A percentile compares a stretch with the other conserved stretches of the same genome.
Evolutionary conservation across 2,329 filamentous ascomycete genomes (phyloP).

Genomic region (Chrysoporthe cubensis): DNA sequence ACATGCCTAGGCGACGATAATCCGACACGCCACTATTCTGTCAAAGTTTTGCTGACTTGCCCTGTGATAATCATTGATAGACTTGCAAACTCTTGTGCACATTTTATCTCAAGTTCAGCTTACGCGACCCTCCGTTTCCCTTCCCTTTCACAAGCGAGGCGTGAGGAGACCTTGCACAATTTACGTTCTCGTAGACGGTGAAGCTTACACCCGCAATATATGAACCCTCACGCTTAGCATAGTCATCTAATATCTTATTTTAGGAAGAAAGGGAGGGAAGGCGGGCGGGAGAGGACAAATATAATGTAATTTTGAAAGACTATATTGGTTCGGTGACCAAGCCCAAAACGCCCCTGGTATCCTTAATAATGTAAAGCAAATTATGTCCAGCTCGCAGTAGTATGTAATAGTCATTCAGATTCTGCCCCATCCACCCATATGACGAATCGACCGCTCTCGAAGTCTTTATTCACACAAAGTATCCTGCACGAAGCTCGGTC

Average conservation of each 20-base stretch:
- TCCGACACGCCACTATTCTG: no score
- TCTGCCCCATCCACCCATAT: neutral
- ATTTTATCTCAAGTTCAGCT: neutral
- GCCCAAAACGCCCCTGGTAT: constrained; percentile 19
- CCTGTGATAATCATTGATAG: neutral
- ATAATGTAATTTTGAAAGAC: neutral
- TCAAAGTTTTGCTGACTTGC: no score
- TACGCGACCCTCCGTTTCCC: neutral
- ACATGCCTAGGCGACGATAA: no score
- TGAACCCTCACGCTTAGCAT: no score
- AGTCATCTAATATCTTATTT: no score
- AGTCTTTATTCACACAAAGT: neutral
- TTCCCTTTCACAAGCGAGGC: neutral
- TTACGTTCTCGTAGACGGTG: neutral
- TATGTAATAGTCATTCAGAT: neutral
- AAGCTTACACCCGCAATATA: neutral
- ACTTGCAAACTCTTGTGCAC: neutral
- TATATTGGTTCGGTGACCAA: neutral
- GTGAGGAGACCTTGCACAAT: neutral
- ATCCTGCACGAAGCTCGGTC: neutral
- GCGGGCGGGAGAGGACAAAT: no score
- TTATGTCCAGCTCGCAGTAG: neutral
- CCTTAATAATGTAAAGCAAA: constrained; percentile 4
- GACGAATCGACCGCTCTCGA: neutral
- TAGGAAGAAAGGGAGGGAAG: no score